Base-by-base conservation (phyloP, 495 filamentous ascomycete genomes). In the Talaromyces thailandensis region DNA sequence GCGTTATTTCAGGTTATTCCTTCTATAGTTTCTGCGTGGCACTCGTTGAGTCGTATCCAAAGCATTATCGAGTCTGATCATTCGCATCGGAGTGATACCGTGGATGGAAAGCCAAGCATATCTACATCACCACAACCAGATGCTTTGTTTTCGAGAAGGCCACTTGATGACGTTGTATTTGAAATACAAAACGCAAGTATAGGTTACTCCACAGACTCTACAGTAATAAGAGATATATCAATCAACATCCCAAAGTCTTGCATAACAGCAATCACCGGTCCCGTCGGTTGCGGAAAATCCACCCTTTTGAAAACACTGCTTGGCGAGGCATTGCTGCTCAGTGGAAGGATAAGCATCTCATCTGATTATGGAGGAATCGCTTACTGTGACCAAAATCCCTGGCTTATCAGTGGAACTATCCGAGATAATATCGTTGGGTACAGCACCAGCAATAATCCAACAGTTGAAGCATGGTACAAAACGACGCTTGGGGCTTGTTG, bases 211-310 rank as follows among this genome's bases (percentile, higher is more conserved):
- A 50, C 16, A 50, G n/a, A 23, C 1, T 21, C n/a, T 21, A 6
- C 45, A 50, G n/a, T 50, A 3, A 18, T 50, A 23, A 1, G 3
- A 50, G 45, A 50, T 21, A 21, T 50, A 50, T 21, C n/a, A 1
- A 50, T 50, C 45, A 50, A 50, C 45, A 50, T 50, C 1, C 45
- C n/a, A 23, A 50, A 50, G n/a, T 50, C 45, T 50, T 50, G 14
- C n/a, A 50, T 50, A 50, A 50, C 45, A 50, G 45, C 45, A 21
- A 65, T 88, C 14, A 71, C 85, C 50, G 83, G 82, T 4, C 79
- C 82, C n/a, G 79, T 84, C 1, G 80, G 82, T 18, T 77, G 76
- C 60, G 84, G 83, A 16, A 85, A 85, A 62, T 78, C 78, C 2
- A 79, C 77, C 5, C 62, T 85, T 28, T 63, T 86, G 26, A 79